These are phyloP conservation scores for Dioscorea dumetorum DNA, from an alignment of 106 monocot species.

Conservation along the genomic window DNA sequence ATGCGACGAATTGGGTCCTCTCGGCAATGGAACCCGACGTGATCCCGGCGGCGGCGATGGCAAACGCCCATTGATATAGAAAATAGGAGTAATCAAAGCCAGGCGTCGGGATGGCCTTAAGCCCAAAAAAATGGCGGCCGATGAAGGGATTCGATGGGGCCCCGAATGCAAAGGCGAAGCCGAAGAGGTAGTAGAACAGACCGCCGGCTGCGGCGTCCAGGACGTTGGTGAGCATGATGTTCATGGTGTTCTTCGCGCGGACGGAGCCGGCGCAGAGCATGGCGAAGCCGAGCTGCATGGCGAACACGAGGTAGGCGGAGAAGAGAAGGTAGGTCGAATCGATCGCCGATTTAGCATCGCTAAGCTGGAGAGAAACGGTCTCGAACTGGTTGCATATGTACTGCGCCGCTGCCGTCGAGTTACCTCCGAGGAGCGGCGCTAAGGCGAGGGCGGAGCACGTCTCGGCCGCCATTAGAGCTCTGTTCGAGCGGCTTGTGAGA, in stretches of 20 bases:
- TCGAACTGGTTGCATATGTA: conserved; percentile 26
- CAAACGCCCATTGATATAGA: conserved; percentile 71
- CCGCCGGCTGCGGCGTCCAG: conserved; percentile 81
- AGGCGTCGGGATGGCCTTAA: conserved; percentile 20
- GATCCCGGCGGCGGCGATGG: conserved; percentile 56
- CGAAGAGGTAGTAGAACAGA: conserved; percentile 90
- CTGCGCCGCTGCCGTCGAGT: conserved; percentile 9
- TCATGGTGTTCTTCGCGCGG: conserved; percentile 86
- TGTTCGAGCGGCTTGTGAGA: no score
- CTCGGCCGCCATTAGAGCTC: not conserved
- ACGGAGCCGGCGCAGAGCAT: conserved; percentile 97
- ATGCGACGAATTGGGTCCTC: conserved; percentile 37
- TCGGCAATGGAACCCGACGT: conserved; percentile 43
- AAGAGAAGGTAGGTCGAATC: conserved; percentile 74
- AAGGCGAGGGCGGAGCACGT: conserved; percentile 5
- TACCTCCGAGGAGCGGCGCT: conserved; percentile 5
- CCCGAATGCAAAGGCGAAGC: conserved; percentile 70
- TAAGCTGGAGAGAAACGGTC: conserved; percentile 1
- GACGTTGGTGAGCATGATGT: conserved; percentile 98
- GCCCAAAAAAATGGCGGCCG: conserved; percentile 39
- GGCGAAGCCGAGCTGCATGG: conserved; percentile 95
- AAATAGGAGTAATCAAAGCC: conserved; percentile 52
- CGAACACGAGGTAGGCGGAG: conserved; percentile 91
- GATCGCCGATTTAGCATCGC: conserved; percentile 23
- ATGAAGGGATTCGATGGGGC: conserved; percentile 45